Evolutionary conservation across 805 yeast species (phyloP), one percentile per base, ranked within the genome.

Genomic region (Candida vaughaniae): DNA sequence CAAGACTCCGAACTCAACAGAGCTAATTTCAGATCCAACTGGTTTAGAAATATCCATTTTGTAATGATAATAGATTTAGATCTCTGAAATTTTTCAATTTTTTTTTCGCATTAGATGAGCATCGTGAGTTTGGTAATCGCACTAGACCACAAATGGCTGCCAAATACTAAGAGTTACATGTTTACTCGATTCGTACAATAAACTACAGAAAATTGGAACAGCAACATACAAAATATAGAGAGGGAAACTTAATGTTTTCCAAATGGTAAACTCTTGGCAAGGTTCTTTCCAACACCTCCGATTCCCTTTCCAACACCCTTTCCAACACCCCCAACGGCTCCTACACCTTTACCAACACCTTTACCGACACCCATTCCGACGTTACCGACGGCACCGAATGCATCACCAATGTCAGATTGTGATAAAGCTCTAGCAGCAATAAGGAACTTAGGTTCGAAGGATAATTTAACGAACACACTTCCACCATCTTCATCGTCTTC

Each of bases 11-110:
- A 93, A 95, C 66, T 91, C 97, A 48, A 93, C 96, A 51, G 95
- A 82, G 29, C 78, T 71, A 61, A 93, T 87, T 66, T 87, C 95
- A 29, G 98, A 84, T 45, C 99, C 99, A 35, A 89, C 91, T 33
- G 99, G 98, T 58, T 84, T 85, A 28, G 97, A 81, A 62, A 95
- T 88, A 75, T 93, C 97, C 99, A 93, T 93, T 4, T 18, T 36
- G 20, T 19, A 11, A 10, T 33, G 22, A 26, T 34, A 11, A 27
- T 23, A 15, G 25, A 19, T 27, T 23, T 30, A 25, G 27, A 18
- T 20, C 23, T 20, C 23, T 20, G 23, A 20, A 20, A 20, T 7
- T 22, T 33, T 27, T 15, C 27, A 38, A 29, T 20, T 38, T 37
- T 36, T 36, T 37, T 37, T 32, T 20, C 10, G 9, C 10, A 20